Percentiles rank a stretch among this genome's conserved stretches.
These are phyloP conservation scores for Sclerotinia spermophila DNA, from an alignment of 2,329 filamentous ascomycete genomes.

Conservation along the genomic window DNA sequence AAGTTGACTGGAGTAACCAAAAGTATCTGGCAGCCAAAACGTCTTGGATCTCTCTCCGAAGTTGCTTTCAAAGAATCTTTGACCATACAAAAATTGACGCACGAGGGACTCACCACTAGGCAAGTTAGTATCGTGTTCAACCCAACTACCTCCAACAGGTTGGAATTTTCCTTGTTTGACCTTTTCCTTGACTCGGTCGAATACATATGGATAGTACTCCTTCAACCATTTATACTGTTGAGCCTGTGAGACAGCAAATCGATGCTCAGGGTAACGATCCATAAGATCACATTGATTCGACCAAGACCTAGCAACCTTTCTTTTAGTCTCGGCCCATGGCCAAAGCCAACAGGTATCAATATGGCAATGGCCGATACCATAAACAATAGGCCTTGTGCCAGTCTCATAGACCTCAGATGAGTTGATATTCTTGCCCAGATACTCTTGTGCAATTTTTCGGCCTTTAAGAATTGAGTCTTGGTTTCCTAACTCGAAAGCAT, in stretches of 20 bases:
- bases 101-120: constrained; percentile 92
- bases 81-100: constrained; percentile 91
- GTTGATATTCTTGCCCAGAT: constrained; percentile 77
- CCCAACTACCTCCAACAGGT: constrained; percentile 95
- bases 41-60: constrained; percentile 87
- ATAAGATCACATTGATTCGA: constrained; percentile 94
- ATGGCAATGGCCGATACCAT: constrained; percentile 91
- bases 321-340: constrained; percentile 97
- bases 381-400: constrained; percentile 72
- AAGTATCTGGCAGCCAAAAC: constrained; percentile 98
- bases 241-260: constrained; percentile 88
- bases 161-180: constrained; percentile 89
- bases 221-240: constrained; percentile 99
- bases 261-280: constrained; percentile 89
- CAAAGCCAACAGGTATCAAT: constrained; percentile 99
- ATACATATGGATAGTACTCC: constrained; percentile 80
- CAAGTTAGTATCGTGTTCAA: constrained; percentile 97
- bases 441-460: constrained; percentile 77
- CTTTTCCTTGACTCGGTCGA: constrained; percentile 86
- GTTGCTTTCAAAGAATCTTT: constrained; percentile 88
- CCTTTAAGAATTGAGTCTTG: constrained; percentile 74
- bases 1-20: constrained; percentile 93
- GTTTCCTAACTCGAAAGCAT: constrained; percentile 78
- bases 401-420: constrained; percentile 79
- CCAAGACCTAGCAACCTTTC: constrained; percentile 94